phyloP scores from a whole-genome alignment of 1,284 basidiomycete species.

The Microbotryomycetes sp. region DNA sequence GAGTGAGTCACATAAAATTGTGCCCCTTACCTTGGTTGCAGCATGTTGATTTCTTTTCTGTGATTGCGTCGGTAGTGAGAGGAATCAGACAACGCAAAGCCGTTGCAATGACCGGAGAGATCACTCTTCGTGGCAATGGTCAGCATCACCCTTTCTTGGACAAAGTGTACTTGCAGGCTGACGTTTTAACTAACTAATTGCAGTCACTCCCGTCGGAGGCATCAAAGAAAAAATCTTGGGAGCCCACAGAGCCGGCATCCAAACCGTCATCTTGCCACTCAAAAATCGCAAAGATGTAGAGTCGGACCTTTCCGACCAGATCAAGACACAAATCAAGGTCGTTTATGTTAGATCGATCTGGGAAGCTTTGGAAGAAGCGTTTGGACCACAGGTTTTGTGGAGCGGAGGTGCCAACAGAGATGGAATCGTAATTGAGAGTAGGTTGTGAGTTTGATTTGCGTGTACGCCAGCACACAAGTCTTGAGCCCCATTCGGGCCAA shows the following conservation, averaged over 20 bases:
- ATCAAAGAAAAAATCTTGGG: slow-evolving; percentile 76
- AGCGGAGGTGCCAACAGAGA: background rate
- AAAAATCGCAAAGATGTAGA: slow-evolving; percentile 78
- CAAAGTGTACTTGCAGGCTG: slow-evolving; percentile 50
- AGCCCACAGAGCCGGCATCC: slow-evolving; percentile 72
- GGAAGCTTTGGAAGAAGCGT: slow-evolving; percentile 72
- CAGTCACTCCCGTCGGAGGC: slow-evolving; percentile 69
- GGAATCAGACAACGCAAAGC: slow-evolving; percentile 9
- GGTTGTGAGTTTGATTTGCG: background rate
- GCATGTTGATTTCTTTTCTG: slow-evolving; percentile 54
- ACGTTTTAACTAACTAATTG: background rate
- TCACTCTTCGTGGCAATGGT: slow-evolving; percentile 53
- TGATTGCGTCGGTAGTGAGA: slow-evolving; percentile 47
- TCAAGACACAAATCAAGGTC: slow-evolving; percentile 65
- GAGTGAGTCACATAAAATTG: slow-evolving; percentile 9
- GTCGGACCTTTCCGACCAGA: slow-evolving; percentile 65
- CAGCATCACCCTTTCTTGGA: slow-evolving; percentile 70
- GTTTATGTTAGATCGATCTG: slow-evolving; percentile 68
- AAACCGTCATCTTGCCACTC: slow-evolving; percentile 70
- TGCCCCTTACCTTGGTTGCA: slow-evolving; percentile 1
- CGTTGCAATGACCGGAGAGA: slow-evolving; percentile 78
- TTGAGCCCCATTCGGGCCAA: too few species aligned
- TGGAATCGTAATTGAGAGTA: background rate
- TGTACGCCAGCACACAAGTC: too few species aligned
- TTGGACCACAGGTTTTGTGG: slow-evolving; percentile 37